These are phyloP conservation scores for Gossypium schwendimanii DNA, from an alignment of 441 rosid genomes.

Conservation along the genomic window DNA sequence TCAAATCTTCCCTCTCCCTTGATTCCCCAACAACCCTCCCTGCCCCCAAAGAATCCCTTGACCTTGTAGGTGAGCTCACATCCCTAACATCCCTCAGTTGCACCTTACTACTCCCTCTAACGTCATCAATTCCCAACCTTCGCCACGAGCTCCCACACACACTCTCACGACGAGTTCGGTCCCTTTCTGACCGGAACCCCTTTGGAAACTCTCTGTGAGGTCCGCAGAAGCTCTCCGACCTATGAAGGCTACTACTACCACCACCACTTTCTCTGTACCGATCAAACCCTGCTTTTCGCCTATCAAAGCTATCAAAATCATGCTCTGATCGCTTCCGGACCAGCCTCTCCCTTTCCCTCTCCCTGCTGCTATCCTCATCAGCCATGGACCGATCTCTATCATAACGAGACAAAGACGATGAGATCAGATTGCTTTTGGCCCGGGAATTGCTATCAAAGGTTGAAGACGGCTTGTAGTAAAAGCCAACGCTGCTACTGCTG, in stretches of 20 bases:
- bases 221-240: conserved; percentile 75
- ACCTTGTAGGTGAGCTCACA: conserved; percentile 63
- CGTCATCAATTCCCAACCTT: conserved; percentile 40
- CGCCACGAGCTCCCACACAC: conserved; percentile 76
- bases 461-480: conserved; percentile 46
- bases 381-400: conserved; percentile 58
- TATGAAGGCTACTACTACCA: conserved; percentile 33
- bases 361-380: conserved; percentile 33
- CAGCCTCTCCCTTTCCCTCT: conserved; percentile 28
- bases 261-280: conserved; percentile 38
- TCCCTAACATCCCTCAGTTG: conserved; percentile 32
- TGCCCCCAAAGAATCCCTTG: conserved; percentile 53
- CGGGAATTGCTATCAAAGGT: conserved; percentile 33
- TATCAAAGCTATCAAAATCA: conserved; percentile 58
- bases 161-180: conserved; percentile 66
- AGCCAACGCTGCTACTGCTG: conserved; percentile 22
- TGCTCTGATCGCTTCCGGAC: conserved; percentile 57
- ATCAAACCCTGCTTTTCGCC: conserved; percentile 44
- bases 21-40: conserved; percentile 31
- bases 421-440: conserved; percentile 36
- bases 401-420: conserved; percentile 50
- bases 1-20: conserved; percentile 20
- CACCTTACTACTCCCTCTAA: conserved; percentile 46
- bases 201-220: conserved; percentile 80
- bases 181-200: conserved; percentile 84